A percentile compares a stretch with the other conserved stretches of the same genome.
These are phyloP conservation scores for Thinopyrum elongatum DNA, from an alignment of 176 grass and related monocot species.

Conservation along the genomic window DNA sequence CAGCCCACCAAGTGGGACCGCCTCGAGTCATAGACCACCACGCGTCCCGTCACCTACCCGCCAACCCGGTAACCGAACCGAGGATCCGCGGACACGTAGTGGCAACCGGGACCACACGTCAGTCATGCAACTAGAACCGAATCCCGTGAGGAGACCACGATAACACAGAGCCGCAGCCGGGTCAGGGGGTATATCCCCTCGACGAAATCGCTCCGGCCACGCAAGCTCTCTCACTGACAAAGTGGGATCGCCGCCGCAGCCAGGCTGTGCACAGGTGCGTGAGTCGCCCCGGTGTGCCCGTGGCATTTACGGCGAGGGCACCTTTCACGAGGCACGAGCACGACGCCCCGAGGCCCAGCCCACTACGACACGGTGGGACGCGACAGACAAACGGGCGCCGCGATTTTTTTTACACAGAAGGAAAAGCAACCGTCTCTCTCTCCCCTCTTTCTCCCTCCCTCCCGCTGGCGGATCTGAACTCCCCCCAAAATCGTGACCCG, in stretches of 20 bases:
- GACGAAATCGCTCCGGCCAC: background rate
- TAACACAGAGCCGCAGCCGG: background rate
- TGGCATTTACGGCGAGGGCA: background rate
- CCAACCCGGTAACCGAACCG: background rate
- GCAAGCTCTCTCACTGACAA: fast-evolving
- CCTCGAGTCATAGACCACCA: background rate
- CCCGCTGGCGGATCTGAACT: constrained; percentile 50
- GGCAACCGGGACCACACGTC: background rate
- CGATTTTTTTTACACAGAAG: constrained; percentile 17
- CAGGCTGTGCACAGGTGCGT: fast-evolving
- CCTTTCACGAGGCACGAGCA: constrained; percentile 33
- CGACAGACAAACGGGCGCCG: constrained; percentile 35
- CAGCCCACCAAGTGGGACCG: background rate
- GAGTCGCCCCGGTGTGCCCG: background rate
- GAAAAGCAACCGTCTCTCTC: background rate
- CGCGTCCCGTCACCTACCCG: background rate
- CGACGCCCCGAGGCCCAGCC: constrained; percentile 40
- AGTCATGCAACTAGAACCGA: background rate
- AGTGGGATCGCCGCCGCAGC: fast-evolving
- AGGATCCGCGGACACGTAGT: background rate
- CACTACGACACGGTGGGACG: constrained; percentile 17
- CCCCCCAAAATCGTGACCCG: constrained; percentile 34
- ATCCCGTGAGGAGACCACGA: background rate
- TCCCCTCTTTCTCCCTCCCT: background rate
- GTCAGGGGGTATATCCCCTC: constrained; percentile 25